phyloP scores from a whole-genome alignment of 768 basidiomycete species.

The Suillus cothurnatus region DNA sequence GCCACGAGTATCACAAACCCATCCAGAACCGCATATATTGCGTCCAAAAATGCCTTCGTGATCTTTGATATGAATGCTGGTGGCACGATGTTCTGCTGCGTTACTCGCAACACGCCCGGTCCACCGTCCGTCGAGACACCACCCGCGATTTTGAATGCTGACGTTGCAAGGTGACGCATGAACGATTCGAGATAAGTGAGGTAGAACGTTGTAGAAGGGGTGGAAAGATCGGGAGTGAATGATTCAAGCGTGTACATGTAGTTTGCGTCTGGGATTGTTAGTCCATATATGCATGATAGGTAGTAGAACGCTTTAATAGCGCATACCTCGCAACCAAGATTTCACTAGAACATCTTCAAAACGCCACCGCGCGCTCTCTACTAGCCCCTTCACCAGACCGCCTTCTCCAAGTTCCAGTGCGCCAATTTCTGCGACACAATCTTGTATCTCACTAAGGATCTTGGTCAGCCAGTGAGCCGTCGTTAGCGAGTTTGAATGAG shows the following conservation, averaged over 20 bases:
- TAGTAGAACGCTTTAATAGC: background rate
- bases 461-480: slow-evolving; percentile 79
- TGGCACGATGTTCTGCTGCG: slow-evolving; percentile 64
- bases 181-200: slow-evolving; percentile 78
- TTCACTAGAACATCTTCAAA: slow-evolving; percentile 81
- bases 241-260: slow-evolving; percentile 83
- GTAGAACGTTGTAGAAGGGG: slow-evolving; percentile 71
- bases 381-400: slow-evolving; percentile 62
- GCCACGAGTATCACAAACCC: slow-evolving; percentile 81
- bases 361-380: slow-evolving; percentile 86
- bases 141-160: slow-evolving; percentile 80
- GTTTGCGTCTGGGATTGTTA: slow-evolving; percentile 65
- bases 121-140: slow-evolving; percentile 60
- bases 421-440: slow-evolving; percentile 79
- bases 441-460: slow-evolving; percentile 83
- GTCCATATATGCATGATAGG: background rate
- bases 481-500: slow-evolving; percentile 78
- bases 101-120: slow-evolving; percentile 49
- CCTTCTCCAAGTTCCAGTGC: slow-evolving; percentile 83
- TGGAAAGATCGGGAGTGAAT: slow-evolving; percentile 70
- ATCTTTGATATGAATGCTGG: slow-evolving; percentile 72
- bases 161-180: slow-evolving; percentile 75
- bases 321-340: slow-evolving; percentile 82
- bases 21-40: slow-evolving; percentile 82
- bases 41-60: slow-evolving; percentile 83